Evolutionary conservation across 441 rosid species (phyloP), one percentile per base, ranked within the genome.

Genomic region (Erodium chrysanthum): DNA sequence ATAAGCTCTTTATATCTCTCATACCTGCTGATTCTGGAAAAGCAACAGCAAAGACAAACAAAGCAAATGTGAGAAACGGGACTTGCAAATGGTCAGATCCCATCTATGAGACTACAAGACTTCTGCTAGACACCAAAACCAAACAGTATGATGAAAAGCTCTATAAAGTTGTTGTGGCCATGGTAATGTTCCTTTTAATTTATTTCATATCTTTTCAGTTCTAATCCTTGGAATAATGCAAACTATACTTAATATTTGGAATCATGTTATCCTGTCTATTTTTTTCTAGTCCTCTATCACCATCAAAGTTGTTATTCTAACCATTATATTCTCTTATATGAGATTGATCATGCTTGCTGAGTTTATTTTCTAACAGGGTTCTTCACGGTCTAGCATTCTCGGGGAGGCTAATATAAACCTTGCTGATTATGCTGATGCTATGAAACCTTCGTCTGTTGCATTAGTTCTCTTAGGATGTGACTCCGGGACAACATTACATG

Each of bases 11-110:
- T 76, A 85, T 95, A 83, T 88, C 99, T 25, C 86, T 90, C 73
- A 82, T 88, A 75, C 93, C 99, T 44, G 85, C 91, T 73, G 99
- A 90, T 81, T 83, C 99, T 31, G 93, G 89, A 71, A 95, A 90
- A 84, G 86, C 88, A 68, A 85, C 95, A 14, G 89, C 92, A 25
- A 95, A 95, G 84, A 95, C 99, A 52, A 90, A 92, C 29, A 95
- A 95, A 81, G 96, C 97, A 66, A 90, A 81, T 85, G 98, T 95
- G 65, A 88, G 99, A 80, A 95, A 91, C 67, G 96, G 98, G 76
- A 84, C 89, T 54, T 95, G 99, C 85, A 95, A 95, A 76, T 95
- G 99, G 99, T 95, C 79, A 17, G 99, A 95, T 88, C 98, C 99
- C 4, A 90, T 95, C 78, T 95, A 95, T 66, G 99, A 95, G 80